Conservation (phyloP, 2,329 filamentous ascomycete species). For the Talaromyces marneffei region DNA sequence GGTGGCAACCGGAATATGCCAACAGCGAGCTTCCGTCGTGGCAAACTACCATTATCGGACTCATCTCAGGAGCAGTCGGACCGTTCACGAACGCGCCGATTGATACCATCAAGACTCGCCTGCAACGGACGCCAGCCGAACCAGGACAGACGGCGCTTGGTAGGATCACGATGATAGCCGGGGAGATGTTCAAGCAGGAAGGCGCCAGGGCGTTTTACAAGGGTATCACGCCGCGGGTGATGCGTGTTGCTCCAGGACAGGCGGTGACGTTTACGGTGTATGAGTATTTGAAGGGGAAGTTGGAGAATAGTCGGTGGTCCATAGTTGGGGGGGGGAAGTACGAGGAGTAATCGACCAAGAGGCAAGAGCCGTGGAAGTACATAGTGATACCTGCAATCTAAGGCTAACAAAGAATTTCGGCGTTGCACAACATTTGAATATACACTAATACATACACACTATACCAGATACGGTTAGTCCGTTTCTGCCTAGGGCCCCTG, state of each 20-base stretch:
- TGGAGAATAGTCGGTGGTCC: slow-evolving; percentile 60
- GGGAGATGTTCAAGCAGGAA: slow-evolving; percentile 88
- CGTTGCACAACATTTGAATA: too few relatives aligned
- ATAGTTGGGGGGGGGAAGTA: slow-evolving; percentile 54
- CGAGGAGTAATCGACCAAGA: slow-evolving; percentile 52
- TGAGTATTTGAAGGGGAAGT: slow-evolving; percentile 66
- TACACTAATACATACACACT: too few relatives aligned
- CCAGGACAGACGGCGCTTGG: slow-evolving; percentile 73
- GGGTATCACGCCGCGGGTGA: slow-evolving; percentile 94
- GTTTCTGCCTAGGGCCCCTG: background rate
- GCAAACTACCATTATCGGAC: slow-evolving; percentile 84
- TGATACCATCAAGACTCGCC: slow-evolving; percentile 95
- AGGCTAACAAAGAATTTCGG: background rate
- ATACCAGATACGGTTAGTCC: background rate
- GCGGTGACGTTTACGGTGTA: slow-evolving; percentile 72
- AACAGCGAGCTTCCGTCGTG: slow-evolving; percentile 68
- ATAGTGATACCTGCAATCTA: background rate
- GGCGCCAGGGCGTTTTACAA: slow-evolving; percentile 96
- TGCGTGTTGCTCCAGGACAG: slow-evolving; percentile 95
- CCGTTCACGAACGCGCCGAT: slow-evolving; percentile 96
- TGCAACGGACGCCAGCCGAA: slow-evolving; percentile 83
- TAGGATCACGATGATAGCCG: slow-evolving; percentile 71
- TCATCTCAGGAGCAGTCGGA: slow-evolving; percentile 90
- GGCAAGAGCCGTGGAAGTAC: too few relatives aligned
- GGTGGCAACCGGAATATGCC: slow-evolving; percentile 63